Conservation (phyloP, 345 rosid species). For the Citrus reticulata region DNA sequence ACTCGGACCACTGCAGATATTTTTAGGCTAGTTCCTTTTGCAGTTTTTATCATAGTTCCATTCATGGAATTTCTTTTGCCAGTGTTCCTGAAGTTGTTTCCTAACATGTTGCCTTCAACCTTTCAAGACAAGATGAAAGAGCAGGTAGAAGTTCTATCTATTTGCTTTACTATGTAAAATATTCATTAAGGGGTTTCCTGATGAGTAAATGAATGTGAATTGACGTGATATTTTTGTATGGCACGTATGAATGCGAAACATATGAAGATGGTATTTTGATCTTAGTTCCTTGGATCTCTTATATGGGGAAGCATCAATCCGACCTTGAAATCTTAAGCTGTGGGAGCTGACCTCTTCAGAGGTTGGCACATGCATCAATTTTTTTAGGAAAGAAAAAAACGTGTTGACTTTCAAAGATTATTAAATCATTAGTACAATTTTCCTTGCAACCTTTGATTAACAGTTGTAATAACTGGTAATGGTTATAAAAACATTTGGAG, state of each 20-base stretch:
- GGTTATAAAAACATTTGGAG: background rate
- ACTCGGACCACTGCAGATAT: conserved; percentile 91
- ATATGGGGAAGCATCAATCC: background rate
- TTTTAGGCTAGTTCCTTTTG: conserved; percentile 80
- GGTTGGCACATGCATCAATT: background rate
- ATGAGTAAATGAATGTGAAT: background rate
- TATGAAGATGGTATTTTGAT: background rate
- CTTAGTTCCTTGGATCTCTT: background rate
- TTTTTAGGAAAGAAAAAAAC: background rate
- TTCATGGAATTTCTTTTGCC: conserved; percentile 79
- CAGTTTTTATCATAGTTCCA: conserved; percentile 71
- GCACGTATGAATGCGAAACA: background rate
- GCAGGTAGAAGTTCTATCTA: conserved; percentile 39
- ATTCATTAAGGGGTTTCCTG: background rate
- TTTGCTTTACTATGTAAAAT: background rate
- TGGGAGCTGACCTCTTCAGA: background rate
- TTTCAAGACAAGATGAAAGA: conserved; percentile 83
- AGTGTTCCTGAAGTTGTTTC: conserved; percentile 66
- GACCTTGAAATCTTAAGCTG: background rate
- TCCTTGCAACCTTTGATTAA: background rate
- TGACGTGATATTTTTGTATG: background rate
- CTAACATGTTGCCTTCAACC: conserved; percentile 79
- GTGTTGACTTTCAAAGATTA: background rate
- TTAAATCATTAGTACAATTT: background rate
- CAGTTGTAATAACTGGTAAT: background rate